Evolutionary conservation across 2,329 filamentous ascomycete genomes (phyloP).

Genomic region (Annulohypoxylon truncatum): DNA sequence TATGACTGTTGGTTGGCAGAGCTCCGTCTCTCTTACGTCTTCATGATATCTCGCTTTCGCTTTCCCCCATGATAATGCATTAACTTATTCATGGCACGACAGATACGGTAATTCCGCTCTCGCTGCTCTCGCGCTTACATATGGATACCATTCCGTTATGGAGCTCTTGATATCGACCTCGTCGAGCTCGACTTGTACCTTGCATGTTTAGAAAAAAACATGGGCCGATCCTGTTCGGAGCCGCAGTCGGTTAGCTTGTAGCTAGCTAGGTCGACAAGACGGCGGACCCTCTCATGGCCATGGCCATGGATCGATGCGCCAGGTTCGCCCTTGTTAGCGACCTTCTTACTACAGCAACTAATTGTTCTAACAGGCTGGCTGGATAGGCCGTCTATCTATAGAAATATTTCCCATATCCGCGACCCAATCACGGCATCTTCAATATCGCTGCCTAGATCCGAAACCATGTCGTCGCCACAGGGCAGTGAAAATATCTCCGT

Average conservation of each 20-base stretch:
- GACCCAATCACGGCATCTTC: slow-evolving; percentile 22
- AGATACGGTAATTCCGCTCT: neutral
- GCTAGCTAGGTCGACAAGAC: slow-evolving; percentile 1
- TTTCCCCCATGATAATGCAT: slow-evolving; percentile 1
- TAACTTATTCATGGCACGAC: neutral
- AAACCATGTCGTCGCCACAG: slow-evolving; percentile 17
- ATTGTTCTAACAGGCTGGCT: neutral
- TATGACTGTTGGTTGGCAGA: slow-evolving; percentile 12
- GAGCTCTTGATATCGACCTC: neutral
- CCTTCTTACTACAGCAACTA: slow-evolving; percentile 6
- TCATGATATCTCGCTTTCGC: slow-evolving; percentile 6
- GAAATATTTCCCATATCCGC: slow-evolving; percentile 4
- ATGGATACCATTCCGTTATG: neutral
- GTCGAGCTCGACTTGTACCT: slow-evolving; percentile 4
- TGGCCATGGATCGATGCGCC: neutral
- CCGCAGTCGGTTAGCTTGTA: slow-evolving; percentile 5
- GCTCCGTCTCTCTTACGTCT: neutral
- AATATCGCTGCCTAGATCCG: slow-evolving; percentile 23
- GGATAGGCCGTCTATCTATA: neutral
- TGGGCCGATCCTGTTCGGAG: slow-evolving; percentile 4
- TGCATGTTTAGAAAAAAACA: neutral
- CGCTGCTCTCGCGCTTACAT: neutral
- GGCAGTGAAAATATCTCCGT: slow-evolving; percentile 17
- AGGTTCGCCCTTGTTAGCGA: neutral
- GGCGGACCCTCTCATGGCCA: neutral